Evolutionary conservation across 306 rosid species (phyloP), one percentile per base, ranked within the genome.

Genomic region (Fragaria iinumae): DNA sequence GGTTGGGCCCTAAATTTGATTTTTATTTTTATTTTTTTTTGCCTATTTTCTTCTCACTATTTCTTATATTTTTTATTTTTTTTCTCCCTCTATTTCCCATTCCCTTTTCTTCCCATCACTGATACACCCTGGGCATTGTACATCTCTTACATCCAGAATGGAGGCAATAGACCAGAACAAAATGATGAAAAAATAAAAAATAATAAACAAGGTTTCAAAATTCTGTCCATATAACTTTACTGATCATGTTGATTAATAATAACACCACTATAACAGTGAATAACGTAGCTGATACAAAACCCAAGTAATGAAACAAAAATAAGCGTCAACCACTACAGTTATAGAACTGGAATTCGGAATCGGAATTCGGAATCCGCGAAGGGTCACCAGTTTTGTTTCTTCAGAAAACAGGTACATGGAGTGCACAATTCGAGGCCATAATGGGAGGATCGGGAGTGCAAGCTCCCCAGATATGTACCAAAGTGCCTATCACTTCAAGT

Each of bases 1-100:
- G 90, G 91, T 88, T 87, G 96, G 96, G 88, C 96, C 91, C 91
- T 90, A 1, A 1, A 39, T 0, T 6, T 0, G 1, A 8, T 7
- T 4, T 6, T 5, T 0, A 29, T 5, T 14, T 4, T 38, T 36
- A 4, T 4, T 6, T 6, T 5, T 29, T 32, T 41, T 13, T 55
- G 4, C 27, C 12, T 5, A 8, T 20, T 53, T 20, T 12, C 0
- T 20, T 53, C 11, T 1, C 41, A 5, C 41, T 38, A 3, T 45
- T 11, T 4, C 41, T 0, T 38, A 4, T 38, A 38, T 4, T 4
- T 38, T 38, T 38, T 5, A 4, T 38, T 4, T 36, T 36, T 36
- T 2, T 0, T 32, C 34, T 32, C 0, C 34, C 43, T 39, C 43
- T 39, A 3, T 45, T 11, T 12, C 49, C 2, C 13, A 2, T 1